These are phyloP conservation scores for Colletotrichum sublineola DNA, from an alignment of 2,329 filamentous ascomycete genomes.

Conservation along the genomic window DNA sequence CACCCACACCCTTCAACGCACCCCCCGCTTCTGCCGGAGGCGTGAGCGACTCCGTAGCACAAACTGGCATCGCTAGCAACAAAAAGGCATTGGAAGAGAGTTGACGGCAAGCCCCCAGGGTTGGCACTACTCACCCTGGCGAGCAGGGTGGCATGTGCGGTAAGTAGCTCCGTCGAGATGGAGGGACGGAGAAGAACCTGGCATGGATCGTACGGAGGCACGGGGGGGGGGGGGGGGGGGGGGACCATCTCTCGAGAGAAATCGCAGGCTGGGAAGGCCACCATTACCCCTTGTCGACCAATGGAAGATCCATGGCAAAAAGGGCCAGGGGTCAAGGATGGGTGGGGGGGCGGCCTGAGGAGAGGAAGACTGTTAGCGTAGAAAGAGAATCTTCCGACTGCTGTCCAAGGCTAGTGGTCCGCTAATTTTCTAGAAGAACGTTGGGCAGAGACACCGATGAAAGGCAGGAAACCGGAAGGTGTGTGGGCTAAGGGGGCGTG, in stretches of 20 bases:
- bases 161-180: slow-evolving; percentile 49
- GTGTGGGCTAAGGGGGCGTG: slow-evolving; percentile 47
- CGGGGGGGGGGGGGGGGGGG: slow-evolving; percentile 44
- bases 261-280: slow-evolving; percentile 41
- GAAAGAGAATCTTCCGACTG: slow-evolving; percentile 62
- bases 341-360: slow-evolving; percentile 46
- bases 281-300: slow-evolving; percentile 43
- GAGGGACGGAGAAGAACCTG: slow-evolving; percentile 49
- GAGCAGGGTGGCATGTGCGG: slow-evolving; percentile 39
- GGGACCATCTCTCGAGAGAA: slow-evolving; percentile 39
- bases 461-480: slow-evolving; percentile 56
- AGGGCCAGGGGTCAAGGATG: slow-evolving; percentile 46
- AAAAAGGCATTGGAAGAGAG: slow-evolving; percentile 36
- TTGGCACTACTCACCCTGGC: slow-evolving; percentile 37
- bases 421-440: slow-evolving; percentile 61
- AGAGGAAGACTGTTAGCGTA: slow-evolving; percentile 51
- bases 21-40: slow-evolving; percentile 43
- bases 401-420: slow-evolving; percentile 55
- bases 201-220: slow-evolving; percentile 48
- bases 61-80: slow-evolving; percentile 39
- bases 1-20: slow-evolving; percentile 16
- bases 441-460: slow-evolving; percentile 59
- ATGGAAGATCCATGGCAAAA: slow-evolving; percentile 44
- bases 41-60: slow-evolving; percentile 41
- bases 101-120: slow-evolving; percentile 42